phyloP scores from a whole-genome alignment of 495 filamentous ascomycete species.

The Talaromyces adpressus region DNA sequence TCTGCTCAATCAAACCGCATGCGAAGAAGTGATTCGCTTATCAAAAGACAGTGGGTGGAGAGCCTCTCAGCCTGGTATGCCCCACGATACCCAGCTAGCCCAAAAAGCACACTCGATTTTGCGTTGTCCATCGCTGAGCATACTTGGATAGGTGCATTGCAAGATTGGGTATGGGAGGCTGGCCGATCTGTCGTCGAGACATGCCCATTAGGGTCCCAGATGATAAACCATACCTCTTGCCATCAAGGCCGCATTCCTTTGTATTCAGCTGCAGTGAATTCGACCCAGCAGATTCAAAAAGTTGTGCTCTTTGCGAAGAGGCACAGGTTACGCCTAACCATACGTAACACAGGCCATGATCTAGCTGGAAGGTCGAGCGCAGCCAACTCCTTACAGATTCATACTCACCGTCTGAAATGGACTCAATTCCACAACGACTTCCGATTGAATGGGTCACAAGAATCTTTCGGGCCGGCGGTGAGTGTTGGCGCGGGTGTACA shows the following conservation, averaged over 20 bases:
- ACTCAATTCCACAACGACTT: slow-evolving; percentile 37
- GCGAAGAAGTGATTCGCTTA: too few species aligned
- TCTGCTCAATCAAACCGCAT: not conserved
- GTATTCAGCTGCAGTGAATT: slow-evolving; percentile 11
- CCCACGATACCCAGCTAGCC: too few species aligned
- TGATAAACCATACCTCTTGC: slow-evolving; percentile 10
- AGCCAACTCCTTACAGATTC: slow-evolving; percentile 11
- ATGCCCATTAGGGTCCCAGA: too few species aligned
- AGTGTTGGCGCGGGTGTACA: slow-evolving; percentile 42
- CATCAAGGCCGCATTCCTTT: slow-evolving; percentile 11
- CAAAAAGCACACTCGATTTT: too few species aligned
- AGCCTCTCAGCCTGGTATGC: too few species aligned
- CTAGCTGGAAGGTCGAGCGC: not conserved
- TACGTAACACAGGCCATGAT: slow-evolving; percentile 58
- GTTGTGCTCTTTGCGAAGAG: slow-evolving; percentile 38
- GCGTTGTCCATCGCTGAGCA: too few species aligned
- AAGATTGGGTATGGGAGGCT: too few species aligned
- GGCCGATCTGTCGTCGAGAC: too few species aligned
- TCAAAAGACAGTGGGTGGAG: too few species aligned
- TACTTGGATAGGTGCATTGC: too few species aligned
- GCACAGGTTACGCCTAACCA: slow-evolving; percentile 44
- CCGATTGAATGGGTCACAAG: slow-evolving; percentile 11
- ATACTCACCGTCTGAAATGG: slow-evolving; percentile 21
- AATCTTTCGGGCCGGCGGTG: slow-evolving; percentile 37
- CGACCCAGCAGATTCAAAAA: slow-evolving; percentile 23